Percentiles rank a stretch among this genome's conserved stretches.
These are phyloP conservation scores for Penicillium waksmanii DNA, from an alignment of 495 filamentous ascomycete species.

Conservation along the genomic window DNA sequence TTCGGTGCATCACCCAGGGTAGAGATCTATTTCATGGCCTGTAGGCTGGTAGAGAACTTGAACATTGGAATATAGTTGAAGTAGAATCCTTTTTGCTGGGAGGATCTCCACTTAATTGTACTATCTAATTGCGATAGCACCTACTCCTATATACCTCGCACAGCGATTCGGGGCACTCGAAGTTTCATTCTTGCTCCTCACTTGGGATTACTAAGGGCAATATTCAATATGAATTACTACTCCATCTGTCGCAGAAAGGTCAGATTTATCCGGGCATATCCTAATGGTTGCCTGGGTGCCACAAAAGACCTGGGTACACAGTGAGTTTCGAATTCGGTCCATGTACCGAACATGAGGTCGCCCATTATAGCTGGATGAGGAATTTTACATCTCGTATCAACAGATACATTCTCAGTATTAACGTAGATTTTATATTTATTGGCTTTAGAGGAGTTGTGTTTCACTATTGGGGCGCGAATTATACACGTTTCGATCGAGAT, in stretches of 20 bases:
- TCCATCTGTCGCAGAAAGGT: not conserved
- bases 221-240: not conserved
- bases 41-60: no score
- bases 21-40: not conserved
- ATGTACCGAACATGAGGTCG: conserved; percentile 1
- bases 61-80: not conserved
- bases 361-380: not conserved
- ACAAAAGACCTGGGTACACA: conserved; percentile 12
- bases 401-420: not conserved
- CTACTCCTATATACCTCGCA: not conserved
- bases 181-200: not conserved
- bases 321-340: conserved; percentile 13
- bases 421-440: not conserved
- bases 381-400: not conserved
- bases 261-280: conserved; percentile 10
- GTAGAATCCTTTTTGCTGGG: not conserved
- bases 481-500: not conserved
- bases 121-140: not conserved
- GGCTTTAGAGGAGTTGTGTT: not conserved
- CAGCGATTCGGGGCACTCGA: not conserved
- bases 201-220: not conserved
- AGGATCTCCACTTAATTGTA: not conserved
- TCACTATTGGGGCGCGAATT: not conserved
- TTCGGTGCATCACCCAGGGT: not conserved
- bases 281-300: conserved; percentile 22